Evolutionary conservation across 2,329 filamentous ascomycete species (phyloP), one percentile per base, ranked within the genome.

Genomic region (Emergomyces orientalis): DNA sequence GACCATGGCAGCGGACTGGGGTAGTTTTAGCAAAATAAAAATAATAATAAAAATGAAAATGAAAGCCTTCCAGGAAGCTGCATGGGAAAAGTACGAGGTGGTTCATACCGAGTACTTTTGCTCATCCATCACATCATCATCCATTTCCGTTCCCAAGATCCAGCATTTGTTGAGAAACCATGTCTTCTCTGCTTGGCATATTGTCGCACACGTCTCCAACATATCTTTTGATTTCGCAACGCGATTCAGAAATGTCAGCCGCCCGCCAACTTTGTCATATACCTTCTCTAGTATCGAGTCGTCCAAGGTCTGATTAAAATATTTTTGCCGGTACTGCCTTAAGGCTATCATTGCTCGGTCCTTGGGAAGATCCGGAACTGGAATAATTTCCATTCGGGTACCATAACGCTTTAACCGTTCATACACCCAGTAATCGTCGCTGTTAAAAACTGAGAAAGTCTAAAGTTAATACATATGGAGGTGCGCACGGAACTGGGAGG

Each of bases 401-500:
- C 91, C 90, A 64, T 96, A 88, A 73, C 90, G 88, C 80, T 97
- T 97, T 60, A 99, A 79, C 17, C 92, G 85, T 75, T 99, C 94
- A 71, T 97, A 97, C 0, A 99, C 89, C 94, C 94, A 99, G 77
- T 96, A 99, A 73, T 97, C 94, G 75, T 99, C 94, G 61, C 87
- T 92, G 76, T 97, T 97, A 78, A 99, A 91, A 41, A 99, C 87
- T 81, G 47, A 30, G 91, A 45, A 51, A 54, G 47, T 5, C 19
- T 13, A 22, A 14, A 34, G 25, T 43, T 34, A 47, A 56, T 61
- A 47, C 22, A 11, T 17, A 51, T n/a, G 60, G 9, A 37, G 11
- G 2, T 39, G n/a, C 8, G n/a, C 13, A 54, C 9, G 7, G 27
- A n/a, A 14, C 25, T n/a, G 32, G 27, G 14, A 3, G 5, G 47